Percentiles rank a stretch among this genome's conserved stretches.
phyloP scores from a whole-genome alignment of 345 rosid genomes.

The Salix exigua region DNA sequence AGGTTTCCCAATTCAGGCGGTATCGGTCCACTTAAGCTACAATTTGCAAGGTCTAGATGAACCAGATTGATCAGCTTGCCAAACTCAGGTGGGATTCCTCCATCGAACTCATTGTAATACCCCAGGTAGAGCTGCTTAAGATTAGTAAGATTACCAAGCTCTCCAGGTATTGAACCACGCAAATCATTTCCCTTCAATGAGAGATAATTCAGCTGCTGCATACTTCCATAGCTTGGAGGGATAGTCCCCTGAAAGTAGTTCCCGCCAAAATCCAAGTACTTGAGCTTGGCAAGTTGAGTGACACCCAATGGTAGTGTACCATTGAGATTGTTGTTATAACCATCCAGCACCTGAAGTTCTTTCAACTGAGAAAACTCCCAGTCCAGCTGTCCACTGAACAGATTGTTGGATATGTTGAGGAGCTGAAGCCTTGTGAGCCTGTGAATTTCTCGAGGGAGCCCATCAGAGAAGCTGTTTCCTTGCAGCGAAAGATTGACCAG shows the following conservation, averaged over 20 bases:
- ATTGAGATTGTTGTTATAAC: conserved; percentile 54
- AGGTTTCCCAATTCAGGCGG: conserved; percentile 56
- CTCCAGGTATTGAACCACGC: conserved; percentile 44
- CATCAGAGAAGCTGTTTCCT: conserved; percentile 38
- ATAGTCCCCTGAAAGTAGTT: conserved; percentile 53
- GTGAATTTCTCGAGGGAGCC: conserved; percentile 31
- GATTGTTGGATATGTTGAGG: conserved; percentile 57
- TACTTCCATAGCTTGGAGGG: conserved; percentile 43
- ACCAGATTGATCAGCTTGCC: conserved; percentile 50
- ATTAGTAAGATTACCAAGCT: conserved; percentile 53
- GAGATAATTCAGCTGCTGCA: conserved; percentile 41
- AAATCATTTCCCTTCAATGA: conserved; percentile 58
- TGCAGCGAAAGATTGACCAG: conserved; percentile 44
- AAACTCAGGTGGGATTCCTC: conserved; percentile 53
- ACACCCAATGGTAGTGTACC: conserved; percentile 47
- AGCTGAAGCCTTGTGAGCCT: conserved; percentile 38
- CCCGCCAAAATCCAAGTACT: conserved; percentile 60
- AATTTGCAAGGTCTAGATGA: conserved; percentile 53
- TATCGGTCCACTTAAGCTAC: conserved; percentile 48
- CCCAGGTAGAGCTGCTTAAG: conserved; percentile 54
- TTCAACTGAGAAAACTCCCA: conserved; percentile 43
- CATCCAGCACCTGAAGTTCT: conserved; percentile 44
- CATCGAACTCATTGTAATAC: conserved; percentile 51
- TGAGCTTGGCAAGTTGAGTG: conserved; percentile 31
- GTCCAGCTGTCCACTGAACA: conserved; percentile 42